phyloP scores from a whole-genome alignment of 1,284 basidiomycete species.

The Leccinum laetum region DNA sequence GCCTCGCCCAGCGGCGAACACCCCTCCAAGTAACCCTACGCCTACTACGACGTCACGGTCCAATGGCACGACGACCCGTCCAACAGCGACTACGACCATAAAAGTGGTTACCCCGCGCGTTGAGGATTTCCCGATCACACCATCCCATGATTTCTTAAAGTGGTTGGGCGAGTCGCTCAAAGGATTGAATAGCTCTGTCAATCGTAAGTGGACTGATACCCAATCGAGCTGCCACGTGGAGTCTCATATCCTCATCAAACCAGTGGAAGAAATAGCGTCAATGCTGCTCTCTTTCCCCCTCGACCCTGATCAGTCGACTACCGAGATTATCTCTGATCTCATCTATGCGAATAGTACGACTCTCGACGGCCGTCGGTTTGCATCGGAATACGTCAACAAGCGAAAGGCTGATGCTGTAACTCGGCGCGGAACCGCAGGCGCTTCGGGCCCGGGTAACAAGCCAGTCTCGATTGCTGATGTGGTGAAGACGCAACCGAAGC shows the following conservation, averaged over 20 bases:
- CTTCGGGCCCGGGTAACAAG: conserved; percentile 46
- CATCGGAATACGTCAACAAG: conserved; percentile 85
- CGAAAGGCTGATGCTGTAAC: conserved; percentile 77
- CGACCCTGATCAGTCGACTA: conserved; percentile 78
- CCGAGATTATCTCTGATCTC: conserved; percentile 89
- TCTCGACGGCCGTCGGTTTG: conserved; percentile 93
- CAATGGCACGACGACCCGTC: conserved; percentile 39
- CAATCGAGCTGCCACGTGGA: conserved; percentile 3
- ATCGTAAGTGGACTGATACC: conserved; percentile 51
- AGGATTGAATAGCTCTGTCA: conserved; percentile 81
- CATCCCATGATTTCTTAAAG: conserved; percentile 88
- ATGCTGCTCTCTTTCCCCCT: conserved; percentile 92
- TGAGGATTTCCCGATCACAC: conserved; percentile 63
- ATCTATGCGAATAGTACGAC: conserved; percentile 96
- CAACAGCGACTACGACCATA: conserved; percentile 33
- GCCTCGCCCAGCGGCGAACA: conserved; percentile 36
- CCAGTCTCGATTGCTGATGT: conserved; percentile 81
- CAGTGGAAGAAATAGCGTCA: conserved; percentile 91
- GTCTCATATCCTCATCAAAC: conserved; percentile 18
- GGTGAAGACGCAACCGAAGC: conserved; percentile 86
- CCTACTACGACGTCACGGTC: conserved; percentile 30
- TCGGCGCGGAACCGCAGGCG: conserved; percentile 42
- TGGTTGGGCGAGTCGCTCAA: conserved; percentile 91
- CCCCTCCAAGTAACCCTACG: conserved; percentile 22
- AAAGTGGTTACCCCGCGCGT: conserved; percentile 45